Base-by-base conservation (phyloP, 176 grass and related monocot genomes). In the Phoenix roebelenii region DNA sequence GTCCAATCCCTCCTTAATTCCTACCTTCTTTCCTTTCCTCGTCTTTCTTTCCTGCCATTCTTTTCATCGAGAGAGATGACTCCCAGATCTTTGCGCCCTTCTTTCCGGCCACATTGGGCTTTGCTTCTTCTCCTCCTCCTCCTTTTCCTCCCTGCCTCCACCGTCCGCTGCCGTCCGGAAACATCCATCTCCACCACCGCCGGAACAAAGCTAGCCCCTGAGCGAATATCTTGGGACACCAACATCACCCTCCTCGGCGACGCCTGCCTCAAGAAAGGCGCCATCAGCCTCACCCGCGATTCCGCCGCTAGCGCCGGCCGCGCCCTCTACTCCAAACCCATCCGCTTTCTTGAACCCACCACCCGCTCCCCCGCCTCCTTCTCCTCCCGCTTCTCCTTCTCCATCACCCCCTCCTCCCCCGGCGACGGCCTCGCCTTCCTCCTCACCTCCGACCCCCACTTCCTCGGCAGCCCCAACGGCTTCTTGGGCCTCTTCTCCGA, bases 171-270 rank as follows among this genome's bases (percentile, higher is more conserved):
- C 35, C 10, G 35, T 12, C 35, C 35, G 35, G 35, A 44, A 44
- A 44, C 10, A 44, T 44, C 10, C 7, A 12, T 44, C 35, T 12
- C 35, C 35, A 39, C 7, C 32, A 3, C 7, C 35, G 35, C 35
- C 0, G 10, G 35, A 30, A 5, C 28, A 44, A 44, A 14, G 35
- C 35, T 12, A 44, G 3, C 10, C 10, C 1, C 35, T 9, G 35
- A 44, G 35, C 54, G 58, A 63, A 79, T 82, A 59, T 85, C 87
- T 23, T 90, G 82, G 87, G 76, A 62, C 55, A 85, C 60, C 73
- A 87, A 92, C 79, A 78, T 92, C 55, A 92, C 83, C 26, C 88
- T 92, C 25, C 61, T 80, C 10, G 83, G 88, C 35, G 74, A 77
- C 29, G 83, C 88, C 25, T 80, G 76, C 15, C 26, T 84, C 59